Evolutionary conservation across 306 rosid genomes (phyloP), one percentile per base, ranked within the genome.

Genomic region (Macrotyloma uniflorum): DNA sequence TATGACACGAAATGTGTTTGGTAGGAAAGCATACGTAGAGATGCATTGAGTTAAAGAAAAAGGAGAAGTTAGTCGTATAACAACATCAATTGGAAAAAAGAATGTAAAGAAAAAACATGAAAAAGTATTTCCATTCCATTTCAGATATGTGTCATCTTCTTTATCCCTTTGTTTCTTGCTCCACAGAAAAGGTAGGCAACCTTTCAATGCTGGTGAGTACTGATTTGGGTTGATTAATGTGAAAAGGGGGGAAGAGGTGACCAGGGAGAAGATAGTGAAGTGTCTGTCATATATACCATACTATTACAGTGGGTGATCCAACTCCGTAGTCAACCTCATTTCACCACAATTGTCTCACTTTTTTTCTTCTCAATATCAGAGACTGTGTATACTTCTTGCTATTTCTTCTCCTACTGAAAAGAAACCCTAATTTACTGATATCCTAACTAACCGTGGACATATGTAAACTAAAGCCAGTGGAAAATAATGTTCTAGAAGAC

Each of bases 241-340:
- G 62, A 49, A 62, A 54, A 66, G 64, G 81, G 65, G 69, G 33
- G 67, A 76, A 76, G 20, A 28, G 69, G 75, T 62, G 80, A 75
- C 65, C 33, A 71, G 32, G 72, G 35, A 45, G 83, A 79, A 77
- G 19, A 81, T 65, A 85, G 57, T 85, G 73, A 87, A 49, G n/a
- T n/a, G n/a, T n/a, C 11, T 68, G 58, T 77, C 81, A 73, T 75
- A 86, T 87, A 74, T 76, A 79, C 79, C 83, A 78, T 74, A 83
- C 54, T 81, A 79, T 72, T 73, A 80, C 85, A 84, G 51, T 22
- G n/a, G 47, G 73, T 51, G 72, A 70, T 73, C 62, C 66, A 76
- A 74, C 80, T 69, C 82, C 49, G 61, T 55, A 53, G 40, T 40
- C 26, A 59, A 76, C 66, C 82, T 46, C 77, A 74, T 55, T 82